Percentiles rank a stretch among this genome's conserved stretches.
These are phyloP conservation scores for Beta macrorhiza DNA, from an alignment of 179 eudicot species.

Conservation along the genomic window DNA sequence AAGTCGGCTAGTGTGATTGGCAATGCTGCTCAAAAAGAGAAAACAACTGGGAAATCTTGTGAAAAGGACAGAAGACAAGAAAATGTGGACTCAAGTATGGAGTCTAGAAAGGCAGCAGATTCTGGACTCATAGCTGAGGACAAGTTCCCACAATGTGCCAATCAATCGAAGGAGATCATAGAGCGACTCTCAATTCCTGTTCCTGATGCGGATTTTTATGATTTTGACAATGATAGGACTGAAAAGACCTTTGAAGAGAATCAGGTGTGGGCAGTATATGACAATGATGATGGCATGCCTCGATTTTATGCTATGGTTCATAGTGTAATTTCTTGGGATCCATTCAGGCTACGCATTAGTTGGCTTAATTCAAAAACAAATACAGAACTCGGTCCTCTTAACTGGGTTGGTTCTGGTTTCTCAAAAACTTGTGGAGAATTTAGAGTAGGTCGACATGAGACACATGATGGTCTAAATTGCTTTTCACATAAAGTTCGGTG, in stretches of 20 bases:
- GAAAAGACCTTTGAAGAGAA: slow-evolving; percentile 44
- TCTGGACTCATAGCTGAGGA: background rate
- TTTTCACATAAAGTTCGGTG: slow-evolving; percentile 86
- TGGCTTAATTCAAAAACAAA: slow-evolving; percentile 46
- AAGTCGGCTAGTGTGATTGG: slow-evolving; percentile 31
- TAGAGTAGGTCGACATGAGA: slow-evolving; percentile 56
- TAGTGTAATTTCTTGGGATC: slow-evolving; percentile 38
- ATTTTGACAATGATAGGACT: slow-evolving; percentile 50
- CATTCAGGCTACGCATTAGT: slow-evolving; percentile 43
- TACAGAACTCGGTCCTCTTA: slow-evolving; percentile 30
- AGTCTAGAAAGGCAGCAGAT: background rate
- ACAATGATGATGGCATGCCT: slow-evolving; percentile 57
- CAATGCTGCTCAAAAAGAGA: slow-evolving; percentile 31
- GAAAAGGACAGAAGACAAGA: slow-evolving; percentile 24
- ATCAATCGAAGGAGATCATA: slow-evolving; percentile 13
- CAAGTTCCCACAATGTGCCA: background rate
- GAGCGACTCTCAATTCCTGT: slow-evolving; percentile 36
- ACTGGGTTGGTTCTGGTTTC: slow-evolving; percentile 71
- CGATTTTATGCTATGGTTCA: slow-evolving; percentile 46
- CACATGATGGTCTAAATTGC: slow-evolving; percentile 52
- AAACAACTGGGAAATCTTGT: slow-evolving; percentile 23
- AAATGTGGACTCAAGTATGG: background rate
- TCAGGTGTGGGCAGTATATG: slow-evolving; percentile 59
- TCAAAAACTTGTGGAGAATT: slow-evolving; percentile 81
- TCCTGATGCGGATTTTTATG: slow-evolving; percentile 47